Evolutionary conservation across 768 basidiomycete species (phyloP).

Genomic region (Lanmaoa pseudosensibilis): DNA sequence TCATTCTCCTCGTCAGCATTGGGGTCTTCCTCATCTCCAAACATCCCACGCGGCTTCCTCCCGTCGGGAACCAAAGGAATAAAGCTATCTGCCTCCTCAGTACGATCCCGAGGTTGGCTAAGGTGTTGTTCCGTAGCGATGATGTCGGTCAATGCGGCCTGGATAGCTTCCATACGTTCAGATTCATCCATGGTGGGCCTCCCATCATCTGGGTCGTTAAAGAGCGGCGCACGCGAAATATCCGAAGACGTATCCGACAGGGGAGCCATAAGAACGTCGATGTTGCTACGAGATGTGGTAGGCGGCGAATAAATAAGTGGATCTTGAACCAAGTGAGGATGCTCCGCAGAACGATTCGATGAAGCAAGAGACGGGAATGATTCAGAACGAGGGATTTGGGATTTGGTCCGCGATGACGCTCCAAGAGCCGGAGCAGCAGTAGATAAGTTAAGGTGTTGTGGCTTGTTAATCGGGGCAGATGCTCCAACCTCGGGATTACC

Average conservation of each 20-base stretch:
- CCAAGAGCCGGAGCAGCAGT: conserved; percentile 1
- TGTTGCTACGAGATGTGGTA: conserved; percentile 43
- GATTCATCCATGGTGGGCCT: conserved; percentile 59
- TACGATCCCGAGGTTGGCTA: conserved; percentile 17
- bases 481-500: conserved; percentile 13
- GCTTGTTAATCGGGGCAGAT: not conserved
- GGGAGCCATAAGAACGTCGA: conserved; percentile 84
- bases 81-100: conserved; percentile 9
- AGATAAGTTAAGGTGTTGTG: conserved; percentile 11
- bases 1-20: conserved; percentile 47
- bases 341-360: conserved; percentile 10
- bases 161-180: conserved; percentile 92
- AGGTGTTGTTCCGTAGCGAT: conserved; percentile 77
- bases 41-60: conserved; percentile 32
- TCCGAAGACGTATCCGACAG: conserved; percentile 50
- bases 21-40: conserved; percentile 40
- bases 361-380: conserved; percentile 35
- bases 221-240: conserved; percentile 69
- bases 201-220: conserved; percentile 74
- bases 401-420: conserved; percentile 6
- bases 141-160: conserved; percentile 93
- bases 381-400: conserved; percentile 35
- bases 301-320: conserved; percentile 20
- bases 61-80: conserved; percentile 6
- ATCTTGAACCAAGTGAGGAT: conserved; percentile 20